Evolutionary conservation across 306 rosid species (phyloP).

Genomic region (Cucumis cinereus): DNA sequence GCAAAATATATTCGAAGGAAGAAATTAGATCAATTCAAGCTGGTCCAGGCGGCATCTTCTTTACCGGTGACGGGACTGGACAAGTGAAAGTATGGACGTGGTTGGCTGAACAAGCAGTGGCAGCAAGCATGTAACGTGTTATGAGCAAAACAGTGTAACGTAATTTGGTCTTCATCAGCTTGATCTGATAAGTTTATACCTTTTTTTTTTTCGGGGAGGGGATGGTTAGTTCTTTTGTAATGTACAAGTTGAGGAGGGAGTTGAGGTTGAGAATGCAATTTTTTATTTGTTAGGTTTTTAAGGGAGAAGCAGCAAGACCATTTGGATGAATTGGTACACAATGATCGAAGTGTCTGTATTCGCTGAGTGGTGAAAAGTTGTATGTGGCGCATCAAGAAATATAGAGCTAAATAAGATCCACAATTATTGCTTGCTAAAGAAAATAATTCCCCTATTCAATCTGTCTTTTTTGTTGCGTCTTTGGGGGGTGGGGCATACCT

Average conservation of each 20-base stretch:
- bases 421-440: not conserved
- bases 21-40: slow-evolving; percentile 70
- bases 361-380: not conserved
- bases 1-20: slow-evolving; percentile 58
- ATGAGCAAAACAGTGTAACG: not conserved
- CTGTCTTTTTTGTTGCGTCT: not conserved
- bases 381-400: not conserved
- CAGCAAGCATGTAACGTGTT: not conserved
- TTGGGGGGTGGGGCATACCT: too few species aligned
- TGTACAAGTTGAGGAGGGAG: not conserved
- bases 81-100: slow-evolving; percentile 84
- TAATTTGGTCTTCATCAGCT: not conserved
- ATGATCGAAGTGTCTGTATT: not conserved
- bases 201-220: not conserved
- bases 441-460: not conserved
- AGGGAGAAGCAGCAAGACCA: not conserved
- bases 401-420: not conserved
- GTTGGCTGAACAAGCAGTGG: slow-evolving; percentile 22
- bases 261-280: not conserved
- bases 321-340: not conserved
- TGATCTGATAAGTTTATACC: not conserved
- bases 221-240: not conserved
- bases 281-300: not conserved
- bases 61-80: slow-evolving; percentile 91
- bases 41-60: slow-evolving; percentile 79